A percentile compares a stretch with the other conserved stretches of the same genome.
Conservation (phyloP, 1,284 basidiomycete genomes). For the Jaminaea rosea region DNA sequence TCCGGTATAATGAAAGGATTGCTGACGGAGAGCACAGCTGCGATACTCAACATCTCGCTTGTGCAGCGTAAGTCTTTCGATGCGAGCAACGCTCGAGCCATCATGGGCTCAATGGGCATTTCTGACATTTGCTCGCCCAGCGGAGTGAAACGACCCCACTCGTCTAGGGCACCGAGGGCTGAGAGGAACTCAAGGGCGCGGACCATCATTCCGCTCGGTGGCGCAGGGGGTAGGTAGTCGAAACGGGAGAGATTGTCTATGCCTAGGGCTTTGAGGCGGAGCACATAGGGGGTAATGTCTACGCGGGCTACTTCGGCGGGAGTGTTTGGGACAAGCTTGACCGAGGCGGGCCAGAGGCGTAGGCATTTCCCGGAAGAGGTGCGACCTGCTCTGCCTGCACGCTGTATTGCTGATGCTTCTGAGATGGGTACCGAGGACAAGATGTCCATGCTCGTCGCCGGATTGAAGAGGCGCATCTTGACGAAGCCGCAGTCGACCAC, state of each 20-base stretch:
- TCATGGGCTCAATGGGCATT: conserved; percentile 54
- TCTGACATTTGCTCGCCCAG: conserved; percentile 55
- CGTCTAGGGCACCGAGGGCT: conserved; percentile 52
- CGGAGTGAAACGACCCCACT: conserved; percentile 51
- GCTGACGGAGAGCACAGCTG: conserved; percentile 72
- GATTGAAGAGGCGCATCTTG: conserved; percentile 58
- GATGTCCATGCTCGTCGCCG: conserved; percentile 43
- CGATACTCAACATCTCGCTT: conserved; percentile 86
- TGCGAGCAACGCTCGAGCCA: conserved; percentile 62
- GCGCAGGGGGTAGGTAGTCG: conserved; percentile 74
- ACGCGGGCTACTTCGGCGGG: conserved; percentile 80
- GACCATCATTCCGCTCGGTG: conserved; percentile 74
- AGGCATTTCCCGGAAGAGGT: conserved; percentile 76
- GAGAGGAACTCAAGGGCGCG: conserved; percentile 64
- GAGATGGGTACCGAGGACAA: conserved; percentile 45
- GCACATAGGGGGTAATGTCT: conserved; percentile 75
- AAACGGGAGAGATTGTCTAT: conserved; percentile 72
- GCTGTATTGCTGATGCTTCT: conserved; percentile 46
- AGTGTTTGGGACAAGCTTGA: too few species aligned
- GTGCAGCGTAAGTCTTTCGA: conserved; percentile 77
- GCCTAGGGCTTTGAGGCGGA: conserved; percentile 87
- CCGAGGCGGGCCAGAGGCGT: conserved; percentile 69
- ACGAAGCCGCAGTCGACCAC: conserved; percentile 94
- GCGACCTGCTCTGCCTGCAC: conserved; percentile 49
- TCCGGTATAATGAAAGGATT: conserved; percentile 27